phyloP scores from a whole-genome alignment of 208 protist genomes.

The Acanthamoeba lugdunensis region DNA sequence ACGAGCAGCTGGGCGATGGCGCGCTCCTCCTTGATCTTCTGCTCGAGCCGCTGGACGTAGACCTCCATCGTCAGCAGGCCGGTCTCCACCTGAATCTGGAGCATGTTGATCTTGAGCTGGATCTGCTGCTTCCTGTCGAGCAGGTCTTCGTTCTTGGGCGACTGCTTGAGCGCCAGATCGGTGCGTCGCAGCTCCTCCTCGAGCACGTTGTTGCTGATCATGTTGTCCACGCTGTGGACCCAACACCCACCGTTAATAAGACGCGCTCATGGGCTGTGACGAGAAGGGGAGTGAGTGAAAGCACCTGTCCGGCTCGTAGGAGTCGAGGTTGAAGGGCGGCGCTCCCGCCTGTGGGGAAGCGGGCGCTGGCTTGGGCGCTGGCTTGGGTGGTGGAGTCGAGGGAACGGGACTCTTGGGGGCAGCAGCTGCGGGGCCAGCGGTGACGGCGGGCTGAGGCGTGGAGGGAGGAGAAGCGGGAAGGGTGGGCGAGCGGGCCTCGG shows the following conservation, averaged over 20 bases:
- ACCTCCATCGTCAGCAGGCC: conserved; percentile 47
- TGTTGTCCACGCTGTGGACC: conserved; percentile 22
- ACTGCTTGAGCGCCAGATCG: neutral
- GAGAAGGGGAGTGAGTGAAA: neutral
- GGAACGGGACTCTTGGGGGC: neutral
- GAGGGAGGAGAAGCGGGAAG: neutral
- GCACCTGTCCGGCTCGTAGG: conserved; percentile 46
- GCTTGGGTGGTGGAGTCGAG: neutral
- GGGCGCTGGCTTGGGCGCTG: neutral
- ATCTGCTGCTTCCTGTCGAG: conserved; percentile 58
- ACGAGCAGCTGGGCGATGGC: neutral
- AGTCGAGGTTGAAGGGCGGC: neutral
- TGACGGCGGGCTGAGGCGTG: neutral
- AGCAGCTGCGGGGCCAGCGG: neutral
- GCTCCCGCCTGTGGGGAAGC: neutral
- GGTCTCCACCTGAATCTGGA: conserved; percentile 40
- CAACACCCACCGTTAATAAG: neutral
- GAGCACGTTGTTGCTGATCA: conserved; percentile 70
- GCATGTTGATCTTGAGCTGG: conserved; percentile 22
- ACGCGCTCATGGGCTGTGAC: neutral
- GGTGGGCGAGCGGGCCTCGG: neutral
- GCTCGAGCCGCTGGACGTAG: neutral
- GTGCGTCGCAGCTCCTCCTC: conserved; percentile 14
- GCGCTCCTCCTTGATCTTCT: conserved; percentile 2
- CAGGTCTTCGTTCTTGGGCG: conserved; percentile 31